Percentiles rank a stretch among this genome's conserved stretches.
These are phyloP conservation scores for Psilocybe mexicana DNA, from an alignment of 1,284 basidiomycete genomes.

Conservation along the genomic window DNA sequence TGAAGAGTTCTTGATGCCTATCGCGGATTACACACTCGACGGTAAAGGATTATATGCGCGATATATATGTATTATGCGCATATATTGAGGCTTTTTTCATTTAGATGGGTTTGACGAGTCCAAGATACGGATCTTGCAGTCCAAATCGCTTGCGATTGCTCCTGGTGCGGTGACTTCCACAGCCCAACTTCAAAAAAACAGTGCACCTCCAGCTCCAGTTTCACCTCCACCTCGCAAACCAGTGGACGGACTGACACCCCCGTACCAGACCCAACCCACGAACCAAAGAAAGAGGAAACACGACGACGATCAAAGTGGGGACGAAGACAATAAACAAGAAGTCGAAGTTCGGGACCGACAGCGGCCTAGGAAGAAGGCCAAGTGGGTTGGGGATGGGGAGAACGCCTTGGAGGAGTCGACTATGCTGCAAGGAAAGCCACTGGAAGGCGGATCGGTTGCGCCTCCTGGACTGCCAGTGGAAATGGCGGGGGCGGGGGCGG, in stretches of 20 bases:
- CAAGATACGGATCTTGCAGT: slow-evolving; percentile 8
- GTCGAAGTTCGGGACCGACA: background rate
- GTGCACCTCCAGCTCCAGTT: too few relatives aligned
- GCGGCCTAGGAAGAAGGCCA: slow-evolving; percentile 1
- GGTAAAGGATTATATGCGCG: slow-evolving; percentile 29
- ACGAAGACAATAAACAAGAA: background rate
- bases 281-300: slow-evolving; percentile 9
- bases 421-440: too few relatives aligned
- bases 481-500: too few relatives aligned
- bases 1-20: slow-evolving; percentile 43
- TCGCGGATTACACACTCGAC: slow-evolving; percentile 47
- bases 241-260: too few relatives aligned
- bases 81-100: slow-evolving; percentile 18
- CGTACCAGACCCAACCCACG: too few relatives aligned
- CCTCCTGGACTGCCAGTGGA: too few relatives aligned
- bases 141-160: background rate
- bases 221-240: too few relatives aligned
- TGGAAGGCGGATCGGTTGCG: too few relatives aligned
- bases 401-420: too few relatives aligned
- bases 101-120: slow-evolving; percentile 22
- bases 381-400: background rate
- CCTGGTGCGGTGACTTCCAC: too few relatives aligned
- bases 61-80: slow-evolving; percentile 4
- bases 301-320: background rate
- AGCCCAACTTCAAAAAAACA: too few relatives aligned